Evolutionary conservation across 1,139 yeast genomes (phyloP), one percentile per base, ranked within the genome.

Genomic region (Taphrina wiesneri): DNA sequence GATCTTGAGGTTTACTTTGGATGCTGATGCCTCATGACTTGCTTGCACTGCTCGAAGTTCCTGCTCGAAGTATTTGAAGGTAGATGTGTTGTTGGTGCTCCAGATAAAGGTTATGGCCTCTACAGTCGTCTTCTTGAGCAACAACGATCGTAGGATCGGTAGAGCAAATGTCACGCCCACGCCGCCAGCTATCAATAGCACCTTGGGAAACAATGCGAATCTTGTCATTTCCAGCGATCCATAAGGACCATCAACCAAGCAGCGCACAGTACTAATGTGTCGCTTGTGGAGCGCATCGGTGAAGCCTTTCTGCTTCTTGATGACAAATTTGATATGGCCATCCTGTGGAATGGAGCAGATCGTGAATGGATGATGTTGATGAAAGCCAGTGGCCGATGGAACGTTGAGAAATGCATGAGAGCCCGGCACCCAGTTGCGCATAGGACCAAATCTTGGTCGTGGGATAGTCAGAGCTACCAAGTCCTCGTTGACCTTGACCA

Each of bases 331-430:
- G 57, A 69, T 64, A 19, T 66, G 46, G 43, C 63, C 57, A 26
- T 69, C 66, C 47, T 56, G 60, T 13, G 70, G 70, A 6, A 69
- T 67, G 21, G 70, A 67, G 21, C 69, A 69, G 41, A 69, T 69
- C 17, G 70, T 69, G 68, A 69, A 69, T 7, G 70, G 70, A 49
- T 69, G 70, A 21, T 69, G 69, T 68, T 69, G 70, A 65, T 63
- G 61, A 19, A 65, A 63, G n/a, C 69, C 70, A n/a, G 67, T 65
- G 9, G 26, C 11, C 64, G 69, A 60, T 49, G 63, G 47, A 46
- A 69, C 62, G 34, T 69, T 68, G 57, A 69, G 60, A 61, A 68
- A 69, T 47, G 68, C 69, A 54, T 68, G 69, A 66, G 69, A 69
- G 49, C 70, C 70, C 36, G 70, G 69, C 61, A 67, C 61, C 70